Base-by-base conservation (phyloP, 176 grass and related monocot species). In the Carex kokanica region DNA sequence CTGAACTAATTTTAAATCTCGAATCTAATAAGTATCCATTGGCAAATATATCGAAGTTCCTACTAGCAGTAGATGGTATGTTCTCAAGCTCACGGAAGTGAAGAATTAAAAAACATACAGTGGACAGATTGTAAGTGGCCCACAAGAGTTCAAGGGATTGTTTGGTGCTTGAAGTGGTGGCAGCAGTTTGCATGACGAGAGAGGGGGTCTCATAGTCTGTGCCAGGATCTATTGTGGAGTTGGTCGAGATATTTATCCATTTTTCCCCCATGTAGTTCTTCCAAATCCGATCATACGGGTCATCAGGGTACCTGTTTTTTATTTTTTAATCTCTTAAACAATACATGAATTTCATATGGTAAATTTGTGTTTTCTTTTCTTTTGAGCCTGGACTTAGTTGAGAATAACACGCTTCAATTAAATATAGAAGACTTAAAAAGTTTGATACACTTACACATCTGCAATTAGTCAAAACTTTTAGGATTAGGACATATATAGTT, bases 171-270 rank as follows among this genome's bases (percentile, higher is more conserved):
- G 14, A 62, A 6, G 57, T 58, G 34, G 31, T 43, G 25, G 6
- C 56, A 49, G 78, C 78, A 60, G 34, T 81, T 62, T 81, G 57
- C 56, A 81, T 4, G 10, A 81, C 36, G 14, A 23, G 18, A 43
- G 78, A 63, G 11, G 78, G 78, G 12, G 56, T 43, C 8, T 10
- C 56, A 43, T 25, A 81, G 5, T 18, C 4, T 57, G 1, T 38
- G 21, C 62, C 56, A 15, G 34, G 1, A 3, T 7, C 18, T 17
- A 62, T 18, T 2, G 32, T 5, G 9, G 5, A 61, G 60, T 10
- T 74, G 43, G 29, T 60, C 27, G 78, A 62, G 25, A 81, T 61
- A 3, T 23, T 23, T n/a, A 3, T 81, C 78, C 78, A 81, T 64
- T 8, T 12, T 1, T n/a, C 14, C 5, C 4, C 6, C 9, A 2